Conservation (phyloP, 2,329 filamentous ascomycete genomes). For the Aspergillus ustus region DNA sequence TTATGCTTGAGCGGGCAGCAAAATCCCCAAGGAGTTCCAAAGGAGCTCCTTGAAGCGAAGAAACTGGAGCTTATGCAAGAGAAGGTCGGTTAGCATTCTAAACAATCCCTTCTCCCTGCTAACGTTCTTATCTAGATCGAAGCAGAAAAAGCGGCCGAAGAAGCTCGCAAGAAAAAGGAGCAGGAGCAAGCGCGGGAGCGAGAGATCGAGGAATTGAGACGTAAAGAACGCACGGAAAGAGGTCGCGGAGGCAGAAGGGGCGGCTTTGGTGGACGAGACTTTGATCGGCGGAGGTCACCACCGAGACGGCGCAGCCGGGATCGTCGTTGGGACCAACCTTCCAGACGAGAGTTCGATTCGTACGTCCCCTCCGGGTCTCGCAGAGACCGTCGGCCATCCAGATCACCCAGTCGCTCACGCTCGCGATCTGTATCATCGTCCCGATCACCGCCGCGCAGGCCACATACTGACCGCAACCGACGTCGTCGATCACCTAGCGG, state of each 20-base stretch:
- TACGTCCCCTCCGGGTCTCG: constrained; percentile 58
- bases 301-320: constrained; percentile 56
- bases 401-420: constrained; percentile 36
- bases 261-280: constrained; percentile 45
- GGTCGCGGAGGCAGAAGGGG: constrained; percentile 44
- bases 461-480: constrained; percentile 33
- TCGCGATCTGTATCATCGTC: constrained; percentile 40
- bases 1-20: constrained; percentile 87
- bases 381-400: constrained; percentile 44
- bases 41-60: constrained; percentile 93
- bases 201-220: constrained; percentile 69
- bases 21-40: constrained; percentile 87
- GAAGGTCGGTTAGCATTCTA: constrained; percentile 63
- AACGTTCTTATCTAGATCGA: constrained; percentile 63
- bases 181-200: constrained; percentile 73
- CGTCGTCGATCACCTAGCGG: constrained; percentile 40
- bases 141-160: constrained; percentile 79
- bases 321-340: constrained; percentile 49
- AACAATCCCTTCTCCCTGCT: constrained; percentile 7
- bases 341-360: constrained; percentile 58
- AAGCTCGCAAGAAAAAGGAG: constrained; percentile 72
- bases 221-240: constrained; percentile 52
- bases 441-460: constrained; percentile 37
- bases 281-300: constrained; percentile 58
- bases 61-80: constrained; percentile 93